Base-by-base conservation (phyloP, 345 rosid species). In the Populus tremula region DNA sequence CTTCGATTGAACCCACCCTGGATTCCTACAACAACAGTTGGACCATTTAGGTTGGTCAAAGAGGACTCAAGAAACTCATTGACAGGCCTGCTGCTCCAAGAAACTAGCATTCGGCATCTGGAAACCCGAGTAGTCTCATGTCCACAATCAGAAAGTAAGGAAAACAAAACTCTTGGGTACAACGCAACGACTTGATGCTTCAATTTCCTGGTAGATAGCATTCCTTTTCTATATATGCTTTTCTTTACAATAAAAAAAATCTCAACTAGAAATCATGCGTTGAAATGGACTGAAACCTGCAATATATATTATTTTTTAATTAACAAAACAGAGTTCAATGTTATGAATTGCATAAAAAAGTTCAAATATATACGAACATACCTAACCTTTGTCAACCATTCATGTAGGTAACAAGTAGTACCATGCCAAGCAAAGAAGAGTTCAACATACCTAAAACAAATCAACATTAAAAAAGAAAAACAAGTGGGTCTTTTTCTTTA, bases 171-270 rank as follows among this genome's bases (percentile, higher is more conserved):
- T 41, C 67, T 64, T 21, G 84, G 73, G 49, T 50, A 54, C 36
- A 65, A 18, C 4, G 38, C 23, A 33, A 17, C 38, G 10, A 27
- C 4, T 10, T 8, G 66, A 68, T 68, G 71, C 75, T 83, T 80
- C 73, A 80, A 41, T 71, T 62, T 83, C 79, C 80, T 80, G 23
- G 74, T 1, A n/a, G 53, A 39, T 9, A 79, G 72, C 83, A 81
- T 78, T 50, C 27, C 72, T 69, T 75, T 69, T n/a, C 45, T 41
- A 25, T 43, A 71, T 71, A 63, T 54, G 20, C 54, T 23, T 31
- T 25, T 8, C 41, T 18, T 14, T 14, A 8, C 41, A 25, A 11
- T 31, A 67, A 64, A 72, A 18, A 43, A 70, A 59, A 25, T 31
- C 50, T 47, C 77, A 17, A 36, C 56, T 65, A 12, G 61, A 33